Conservation (phyloP, 306 rosid genomes). For the Medicago lupulina region DNA sequence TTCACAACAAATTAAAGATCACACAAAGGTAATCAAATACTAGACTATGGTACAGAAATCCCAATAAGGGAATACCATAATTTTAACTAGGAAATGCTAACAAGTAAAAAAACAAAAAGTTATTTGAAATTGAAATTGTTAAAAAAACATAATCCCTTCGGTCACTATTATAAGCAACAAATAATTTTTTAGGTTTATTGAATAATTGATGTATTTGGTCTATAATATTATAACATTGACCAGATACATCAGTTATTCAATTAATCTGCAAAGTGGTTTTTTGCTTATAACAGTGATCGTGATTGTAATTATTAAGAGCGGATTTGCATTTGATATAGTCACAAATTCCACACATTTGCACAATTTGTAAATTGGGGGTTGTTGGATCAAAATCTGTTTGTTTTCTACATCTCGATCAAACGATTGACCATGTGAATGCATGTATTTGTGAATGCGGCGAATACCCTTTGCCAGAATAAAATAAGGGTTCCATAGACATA, state of each 20-base stretch:
- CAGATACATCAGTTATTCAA: too few relatives aligned
- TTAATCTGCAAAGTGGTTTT: too few relatives aligned
- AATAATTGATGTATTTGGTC: too few relatives aligned
- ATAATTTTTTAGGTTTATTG: too few relatives aligned
- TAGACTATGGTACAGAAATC: too few relatives aligned
- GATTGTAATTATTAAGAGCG: not conserved
- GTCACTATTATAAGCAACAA: too few relatives aligned
- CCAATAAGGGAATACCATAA: not conserved
- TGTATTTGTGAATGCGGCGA: not conserved
- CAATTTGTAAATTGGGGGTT: not conserved
- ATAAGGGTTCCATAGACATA: not conserved
- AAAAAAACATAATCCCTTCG: not conserved
- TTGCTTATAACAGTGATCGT: too few relatives aligned
- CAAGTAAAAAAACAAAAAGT: not conserved
- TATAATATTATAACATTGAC: too few relatives aligned
- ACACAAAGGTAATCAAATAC: too few relatives aligned
- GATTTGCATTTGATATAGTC: not conserved
- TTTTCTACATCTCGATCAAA: not conserved
- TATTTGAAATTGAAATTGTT: not conserved
- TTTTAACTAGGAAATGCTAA: not conserved
- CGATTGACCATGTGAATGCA: not conserved
- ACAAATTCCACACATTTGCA: not conserved
- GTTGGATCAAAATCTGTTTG: not conserved
- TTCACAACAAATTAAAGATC: not conserved
- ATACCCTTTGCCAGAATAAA: too few relatives aligned